Percentiles rank a stretch among this genome's conserved stretches.
phyloP scores from a whole-genome alignment of 2,329 filamentous ascomycete genomes.

The Podosphaera aphanis region DNA sequence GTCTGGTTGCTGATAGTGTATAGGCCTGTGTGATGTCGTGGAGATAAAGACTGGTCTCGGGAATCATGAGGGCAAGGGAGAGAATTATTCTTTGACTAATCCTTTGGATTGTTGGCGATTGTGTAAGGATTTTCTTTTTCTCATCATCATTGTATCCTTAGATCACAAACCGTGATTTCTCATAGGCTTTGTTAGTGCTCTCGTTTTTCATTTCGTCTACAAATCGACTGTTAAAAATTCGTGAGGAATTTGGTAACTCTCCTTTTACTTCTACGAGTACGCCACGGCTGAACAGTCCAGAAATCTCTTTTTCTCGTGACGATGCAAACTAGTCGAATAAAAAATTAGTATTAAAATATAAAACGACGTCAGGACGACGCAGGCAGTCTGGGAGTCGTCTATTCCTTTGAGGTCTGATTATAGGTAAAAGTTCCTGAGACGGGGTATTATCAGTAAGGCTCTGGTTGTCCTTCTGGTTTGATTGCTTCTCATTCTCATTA shows the following conservation, averaged over 20 bases:
- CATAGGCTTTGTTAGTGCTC: background rate
- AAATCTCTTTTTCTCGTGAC: background rate
- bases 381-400: background rate
- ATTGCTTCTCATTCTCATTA: background rate
- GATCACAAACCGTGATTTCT: constrained; percentile 1
- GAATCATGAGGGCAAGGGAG: background rate
- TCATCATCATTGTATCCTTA: constrained; percentile 4
- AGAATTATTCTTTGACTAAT: constrained; percentile 2
- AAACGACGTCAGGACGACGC: background rate
- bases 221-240: background rate
- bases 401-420: constrained; percentile 2
- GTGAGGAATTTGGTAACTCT: background rate
- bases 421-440: constrained; percentile 2
- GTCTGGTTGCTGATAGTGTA: background rate
- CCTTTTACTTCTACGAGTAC: background rate
- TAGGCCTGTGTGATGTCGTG: constrained; percentile 2
- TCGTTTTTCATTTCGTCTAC: background rate
- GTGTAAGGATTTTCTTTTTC: constrained; percentile 3
- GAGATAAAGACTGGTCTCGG: background rate
- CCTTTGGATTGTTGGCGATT: constrained; percentile 4
- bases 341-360: background rate
- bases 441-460: constrained; percentile 2
- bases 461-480: constrained; percentile 1
- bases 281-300: background rate
- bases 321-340: background rate